Evolutionary conservation across 202 grass and related monocot genomes (phyloP).

Genomic region (Schoenoplectus tabernaemontani): DNA sequence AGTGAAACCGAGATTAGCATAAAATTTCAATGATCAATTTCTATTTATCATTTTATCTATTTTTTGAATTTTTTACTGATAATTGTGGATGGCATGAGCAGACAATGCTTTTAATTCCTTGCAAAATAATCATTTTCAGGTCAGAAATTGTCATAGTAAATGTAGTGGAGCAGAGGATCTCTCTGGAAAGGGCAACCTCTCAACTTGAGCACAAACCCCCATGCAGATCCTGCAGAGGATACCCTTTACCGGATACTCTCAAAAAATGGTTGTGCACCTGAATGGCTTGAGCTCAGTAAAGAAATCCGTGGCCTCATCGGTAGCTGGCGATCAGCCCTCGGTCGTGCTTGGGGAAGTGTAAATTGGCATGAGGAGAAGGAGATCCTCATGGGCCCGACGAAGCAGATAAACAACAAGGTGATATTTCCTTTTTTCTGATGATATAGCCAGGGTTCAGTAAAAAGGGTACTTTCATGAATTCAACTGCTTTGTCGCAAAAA

Average conservation of each 20-base stretch:
- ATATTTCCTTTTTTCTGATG: background rate
- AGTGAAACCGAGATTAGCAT: background rate
- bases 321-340: constrained; percentile 46
- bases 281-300: constrained; percentile 87
- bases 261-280: constrained; percentile 54
- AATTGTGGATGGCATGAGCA: background rate
- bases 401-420: constrained; percentile 67
- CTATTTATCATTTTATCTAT: background rate
- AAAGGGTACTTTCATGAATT: background rate
- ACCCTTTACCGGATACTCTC: constrained; percentile 87
- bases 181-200: too few species aligned
- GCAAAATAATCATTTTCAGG: constrained; percentile 28
- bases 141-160: constrained; percentile 76
- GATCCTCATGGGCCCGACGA: constrained; percentile 49
- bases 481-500: background rate
- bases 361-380: constrained; percentile 40
- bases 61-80: background rate
- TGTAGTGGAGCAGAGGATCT: constrained; percentile 89
- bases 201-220: constrained; percentile 47
- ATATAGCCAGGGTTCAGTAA: background rate
- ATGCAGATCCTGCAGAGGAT: constrained; percentile 77
- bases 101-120: background rate
- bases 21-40: background rate
- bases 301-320: constrained; percentile 49
- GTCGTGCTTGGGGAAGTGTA: constrained; percentile 37